Evolutionary conservation across 1,139 yeast genomes (phyloP), one percentile per base, ranked within the genome.

Genomic region (Suhomyces atakaporum): DNA sequence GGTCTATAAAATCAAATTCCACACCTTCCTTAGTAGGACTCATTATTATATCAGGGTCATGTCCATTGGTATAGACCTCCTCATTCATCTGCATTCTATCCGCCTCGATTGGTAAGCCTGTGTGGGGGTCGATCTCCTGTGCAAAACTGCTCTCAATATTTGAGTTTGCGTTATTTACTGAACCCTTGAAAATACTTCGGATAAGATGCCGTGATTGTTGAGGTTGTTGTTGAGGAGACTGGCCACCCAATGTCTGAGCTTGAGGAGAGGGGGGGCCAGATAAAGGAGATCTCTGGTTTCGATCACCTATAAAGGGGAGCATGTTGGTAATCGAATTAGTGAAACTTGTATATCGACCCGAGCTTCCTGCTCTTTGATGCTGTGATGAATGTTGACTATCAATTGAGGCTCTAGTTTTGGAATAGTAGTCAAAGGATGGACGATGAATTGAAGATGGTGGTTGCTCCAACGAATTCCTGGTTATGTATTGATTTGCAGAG

Each of bases 231-330:
- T 23, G 51, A 19, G 40, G 42, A 11, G 38, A 11, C 18, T 36
- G 42, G 4, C 14, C 14, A 20, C 29, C 30, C 9, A 29, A 12
- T 4, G 27, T n/a, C 21, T 24, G 44, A 9, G 23, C 28, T 24
- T 39, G 41, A 27, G 51, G 47, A 22, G 47, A 36, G 7, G 50
- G 42, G 2, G 50, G 54, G 2, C 49, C 47, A 3, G 66, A 58
- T 12, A 50, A 38, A 20, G 60, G 45, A 25, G 59, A 45, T 36
- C 59, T 50, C 30, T 60, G 60, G 14, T 52, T 60, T 35, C 61
- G 57, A 36, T 68, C 75, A 25, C 69, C 64, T 71, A 69, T 69
- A 45, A 71, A 71, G 2, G 75, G 76, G 27, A 71, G 58, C 46
- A 68, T 69, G 39, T 65, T 69, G 10, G 68, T 58, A 16, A 70